Base-by-base conservation (phyloP, 1,284 basidiomycete genomes). In the Neonothopanus nambi region DNA sequence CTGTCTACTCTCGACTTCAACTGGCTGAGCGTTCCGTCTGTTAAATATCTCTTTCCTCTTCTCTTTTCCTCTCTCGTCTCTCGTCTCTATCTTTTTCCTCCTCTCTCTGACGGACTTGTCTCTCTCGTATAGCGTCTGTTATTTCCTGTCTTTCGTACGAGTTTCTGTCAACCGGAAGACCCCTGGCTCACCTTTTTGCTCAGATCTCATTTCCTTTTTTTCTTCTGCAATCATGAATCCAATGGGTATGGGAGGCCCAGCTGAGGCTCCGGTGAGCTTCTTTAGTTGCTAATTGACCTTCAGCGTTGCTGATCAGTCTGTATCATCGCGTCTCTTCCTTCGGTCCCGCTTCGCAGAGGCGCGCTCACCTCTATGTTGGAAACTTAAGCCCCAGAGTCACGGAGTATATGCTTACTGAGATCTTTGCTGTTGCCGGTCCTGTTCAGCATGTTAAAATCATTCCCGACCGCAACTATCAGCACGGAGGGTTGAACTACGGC, bases 391-490 rank as follows among this genome's bases (percentile, higher is more conserved):
- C 94, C 56, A 85, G 93, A 46, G 95, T 98, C 51, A 93, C 89
- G 54, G 91, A 92, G 76, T 93, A 92, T 74, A 93, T 95, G 88
- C 87, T 98, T 67, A 93, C 89, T 45, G 94, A 97, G 73, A 96
- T 97, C 63, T 97, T 97, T 70, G 92, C 92, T 66, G 93, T 97
- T 64, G 92, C 93, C 65, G 95, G 95, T 38, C 87, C 91, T 56
- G 94, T 98, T 59, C 92, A 95, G 71, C 91, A 93, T 65, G 95
- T 97, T 70, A 98, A 98, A 85, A 98, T 99, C 70, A 97, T 99
- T 68, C 94, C 95, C 41, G 95, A 98, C 76, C 87, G 94, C 64
- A 98, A 95, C 79, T 97, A 94, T 71, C 92, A 95, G 73, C 95
- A 97, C 68, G 95, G 93, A 55, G 95, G 94, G 54, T 89, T 96